Evolutionary conservation across 768 basidiomycete genomes (phyloP), one percentile per base, ranked within the genome.

Genomic region (Tremella yokohamensis): DNA sequence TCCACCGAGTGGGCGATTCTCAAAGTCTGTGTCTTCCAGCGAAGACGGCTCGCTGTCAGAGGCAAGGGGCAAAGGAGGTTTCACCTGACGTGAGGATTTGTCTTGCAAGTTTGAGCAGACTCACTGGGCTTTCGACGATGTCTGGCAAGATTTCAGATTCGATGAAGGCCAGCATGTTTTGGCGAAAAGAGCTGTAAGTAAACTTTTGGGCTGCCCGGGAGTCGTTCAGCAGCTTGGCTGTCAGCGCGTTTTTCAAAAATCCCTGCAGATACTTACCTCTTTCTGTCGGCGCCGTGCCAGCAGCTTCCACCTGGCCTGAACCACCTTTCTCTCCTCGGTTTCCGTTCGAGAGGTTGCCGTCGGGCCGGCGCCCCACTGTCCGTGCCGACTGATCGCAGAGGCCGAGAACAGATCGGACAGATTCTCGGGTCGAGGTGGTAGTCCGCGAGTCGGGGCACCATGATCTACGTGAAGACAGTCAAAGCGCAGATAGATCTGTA

Each of bases 391-490:
- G 0, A 72, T 26, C 0, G 70, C 60, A 3, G 64, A 61, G 1
- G 64, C 55, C 4, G 64, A 66, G 50, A 72, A 69, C 7, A 72
- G 54, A 12, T 66, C 58, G 1, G 42, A 19, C n/a, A 61, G 40
- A n/a, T 49, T 26, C 13, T 40, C 37, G 9, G 60, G 47, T 20
- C 60, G 55, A 3, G n/a, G n/a, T 6, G 60, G 62, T 59, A 56
- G 11, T 53, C 42, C 2, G 29, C 2, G 54, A 62, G 25, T n/a
- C 1, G 25, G n/a, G n/a, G 58, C 47, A 22, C 26, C 20, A 11
- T 57, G 48, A 19, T 49, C 49, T 20, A 68, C 40, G 1, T 54
- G 40, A 9, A 50, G 40, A 1, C 39, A 48, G 40, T 66, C 62
- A 49, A 45, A 60, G 11, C 47, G 7, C 6, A 66, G 48, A 7